Base-by-base conservation (phyloP, 1,139 yeast genomes). In the Taphrina wiesneri region DNA sequence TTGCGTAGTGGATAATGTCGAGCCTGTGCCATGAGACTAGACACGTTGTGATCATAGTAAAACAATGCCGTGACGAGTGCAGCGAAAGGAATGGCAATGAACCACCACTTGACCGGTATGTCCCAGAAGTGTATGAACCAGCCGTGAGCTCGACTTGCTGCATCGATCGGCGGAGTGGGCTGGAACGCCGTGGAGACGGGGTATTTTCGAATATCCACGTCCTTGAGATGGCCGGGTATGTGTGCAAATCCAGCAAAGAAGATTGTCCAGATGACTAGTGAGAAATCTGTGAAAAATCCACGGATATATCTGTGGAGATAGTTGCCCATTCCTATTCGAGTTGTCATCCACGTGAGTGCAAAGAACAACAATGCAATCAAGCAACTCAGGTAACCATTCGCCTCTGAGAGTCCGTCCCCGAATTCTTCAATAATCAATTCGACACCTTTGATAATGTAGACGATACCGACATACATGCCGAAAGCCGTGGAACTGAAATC, bases 11-110 rank as follows among this genome's bases (percentile, higher is more conserved):
- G 96, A 75, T 82, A 93, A 66, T 88, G 86, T 39, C 86, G 84
- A 70, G 86, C 86, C 76, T 92, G 98, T 65, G 97, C 90, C 83
- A 93, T 93, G 66, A 93, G 79, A 0, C 97, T 87, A 17, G 97
- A 90, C 17, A 93, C 96, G 71, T 93, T 93, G 76, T 93, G 99
- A 76, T 93, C 99, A 75, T 92, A 93, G 75, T 90, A 91, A 77
- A 93, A 92, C 65, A 93, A 78, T 64, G 88, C 82, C 0, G 98
- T 90, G 57, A 93, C 78, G 62, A 93, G 81, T 0, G 93, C 78
- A 0, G 96, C 98, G 81, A 93, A 93, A 0, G 99, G 99, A 5
- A 93, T 75, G 0, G 99, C 98, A 51, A 93, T 77, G 74, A 93
- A 93, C 0, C 92, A 86, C 72, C 91, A 86, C 0, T 86, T 85